Evolutionary conservation across 2,329 filamentous ascomycete species (phyloP), one percentile per base, ranked within the genome.

Genomic region (Cladorrhinum sp.): DNA sequence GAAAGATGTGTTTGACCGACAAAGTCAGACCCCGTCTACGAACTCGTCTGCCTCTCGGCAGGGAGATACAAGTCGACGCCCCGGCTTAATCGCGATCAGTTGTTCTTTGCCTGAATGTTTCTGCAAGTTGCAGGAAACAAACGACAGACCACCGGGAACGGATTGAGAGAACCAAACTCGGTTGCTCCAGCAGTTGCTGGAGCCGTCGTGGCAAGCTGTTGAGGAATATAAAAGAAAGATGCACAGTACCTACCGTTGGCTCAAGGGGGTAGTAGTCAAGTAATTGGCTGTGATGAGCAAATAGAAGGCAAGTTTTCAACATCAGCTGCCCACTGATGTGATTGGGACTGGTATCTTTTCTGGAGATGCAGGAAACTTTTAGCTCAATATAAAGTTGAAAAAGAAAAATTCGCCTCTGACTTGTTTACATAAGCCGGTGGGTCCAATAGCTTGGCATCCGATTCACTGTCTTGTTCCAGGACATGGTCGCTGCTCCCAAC

Each of bases 41-140:
- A 91, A 89, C 86, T 86, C 80, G 77, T 26, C 75, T 75, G 81
- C 85, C 90, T 96, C 79, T 96, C 90, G 80, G 85, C 78, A 78
- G 80, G 81, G 82, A 86, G 83, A 86, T 87, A 91, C 84, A 88
- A 93, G 86, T 87, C 88, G 87, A 85, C 86, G 91, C 92, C 96
- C 93, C 93, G 92, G 93, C 93, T 97, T 96, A 96, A 95, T 96
- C 89, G 91, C 88, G 90, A 91, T 91, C 89, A 71, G 28, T 63
- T 85, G 74, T 76, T 96, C 84, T 96, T 81, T 89, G 92, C 92
- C 91, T 75, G 67, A 52, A 48, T 23, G 33, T 16, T 46, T 46
- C 42, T 21, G 42, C 42, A 46, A 30, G 42, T 54, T 46, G 39
- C 18, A 46, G 52, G 56, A 36, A 50, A 49, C 52, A 21, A 23